Base-by-base conservation (phyloP, 2,329 filamentous ascomycete species). In the Fusarium praegraminearum region DNA sequence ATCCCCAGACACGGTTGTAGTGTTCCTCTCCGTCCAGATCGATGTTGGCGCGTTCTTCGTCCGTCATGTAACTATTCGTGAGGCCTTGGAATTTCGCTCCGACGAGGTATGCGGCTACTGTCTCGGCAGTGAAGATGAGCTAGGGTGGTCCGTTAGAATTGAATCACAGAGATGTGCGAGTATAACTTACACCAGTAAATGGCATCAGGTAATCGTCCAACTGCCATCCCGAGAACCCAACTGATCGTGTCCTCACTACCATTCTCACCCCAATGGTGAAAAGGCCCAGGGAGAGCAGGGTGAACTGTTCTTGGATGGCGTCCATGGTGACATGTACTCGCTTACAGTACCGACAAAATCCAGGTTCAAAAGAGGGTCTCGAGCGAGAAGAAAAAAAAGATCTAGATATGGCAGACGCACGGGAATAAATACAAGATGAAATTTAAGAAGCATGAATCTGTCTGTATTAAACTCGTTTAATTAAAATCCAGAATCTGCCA, bases 1-100 rank as follows among this genome's bases (percentile, higher is more conserved):
- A 73, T 50, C 80, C 77, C 68, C 52, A 69, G 47, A 73, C 62
- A 7, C 76, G 72, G 30, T 73, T 72, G 32, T 55, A 72, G 13
- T 73, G 62, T 24, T 73, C 70, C 12, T 16, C 16, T 2, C 70
- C 38, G 4, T 59, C 22, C 2, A 49, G 2, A 9, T 73, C 70
- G 53, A 73, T 54, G 33, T 33, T 44, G 24, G 70, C 70, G 18
- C 70, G 67, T 22, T 73, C 26, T 3, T 66, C 47, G 0, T 58
- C 60, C 5, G 64, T 64, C 67, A 73, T 73, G 51, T 73, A 73
- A 32, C 70, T 73, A 18, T 73, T 73, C 3, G 70, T 73, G 12
- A 73, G 41, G 2, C 70, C 70, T 7, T 60, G 24, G n/a, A 72
- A 73, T 15, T 69, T 71, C 12, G 70, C 67, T 20, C 70, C 67